Evolutionary conservation across 2,329 filamentous ascomycete genomes (phyloP).

Genomic region (Chrysoporthe puriensis): DNA sequence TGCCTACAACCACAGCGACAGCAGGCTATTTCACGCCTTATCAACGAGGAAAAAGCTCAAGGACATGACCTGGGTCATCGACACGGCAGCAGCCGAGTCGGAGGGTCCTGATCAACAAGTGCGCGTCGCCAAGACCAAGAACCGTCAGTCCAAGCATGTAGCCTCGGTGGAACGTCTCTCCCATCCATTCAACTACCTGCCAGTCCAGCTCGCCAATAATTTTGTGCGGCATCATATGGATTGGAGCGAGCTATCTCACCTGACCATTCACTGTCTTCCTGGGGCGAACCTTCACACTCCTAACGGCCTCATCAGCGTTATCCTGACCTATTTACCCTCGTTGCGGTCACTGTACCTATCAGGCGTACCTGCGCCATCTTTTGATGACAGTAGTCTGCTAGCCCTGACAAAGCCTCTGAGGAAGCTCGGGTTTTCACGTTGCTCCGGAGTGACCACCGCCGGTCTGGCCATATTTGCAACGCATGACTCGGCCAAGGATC

Average conservation of each 20-base stretch:
- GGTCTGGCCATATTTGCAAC: slow-evolving; percentile 63
- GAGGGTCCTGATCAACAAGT: slow-evolving; percentile 36
- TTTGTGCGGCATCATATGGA: slow-evolving; percentile 50
- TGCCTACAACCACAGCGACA: slow-evolving; percentile 59
- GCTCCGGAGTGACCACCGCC: slow-evolving; percentile 58
- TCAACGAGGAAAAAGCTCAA: slow-evolving; percentile 59
- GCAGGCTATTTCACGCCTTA: slow-evolving; percentile 61
- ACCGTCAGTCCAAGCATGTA: slow-evolving; percentile 28
- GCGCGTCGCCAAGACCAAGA: slow-evolving; percentile 46
- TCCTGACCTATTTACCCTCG: slow-evolving; percentile 54
- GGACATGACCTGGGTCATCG: slow-evolving; percentile 64
- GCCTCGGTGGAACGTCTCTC: slow-evolving; percentile 24
- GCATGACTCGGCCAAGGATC: slow-evolving; percentile 46
- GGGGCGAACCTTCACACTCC: slow-evolving; percentile 58
- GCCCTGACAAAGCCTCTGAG: slow-evolving; percentile 55
- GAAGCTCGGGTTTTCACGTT: slow-evolving; percentile 58
- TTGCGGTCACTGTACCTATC: slow-evolving; percentile 64
- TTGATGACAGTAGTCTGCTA: slow-evolving; percentile 60
- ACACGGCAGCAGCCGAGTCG: slow-evolving; percentile 34
- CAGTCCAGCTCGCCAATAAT: slow-evolving; percentile 41
- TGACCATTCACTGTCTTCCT: slow-evolving; percentile 62
- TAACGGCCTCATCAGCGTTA: slow-evolving; percentile 52
- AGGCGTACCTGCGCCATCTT: slow-evolving; percentile 57
- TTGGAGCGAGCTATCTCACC: slow-evolving; percentile 58
- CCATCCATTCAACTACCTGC: slow-evolving; percentile 42